phyloP scores from a whole-genome alignment of 2,329 filamentous ascomycete genomes.

The Cladosporium cucumerinum region DNA sequence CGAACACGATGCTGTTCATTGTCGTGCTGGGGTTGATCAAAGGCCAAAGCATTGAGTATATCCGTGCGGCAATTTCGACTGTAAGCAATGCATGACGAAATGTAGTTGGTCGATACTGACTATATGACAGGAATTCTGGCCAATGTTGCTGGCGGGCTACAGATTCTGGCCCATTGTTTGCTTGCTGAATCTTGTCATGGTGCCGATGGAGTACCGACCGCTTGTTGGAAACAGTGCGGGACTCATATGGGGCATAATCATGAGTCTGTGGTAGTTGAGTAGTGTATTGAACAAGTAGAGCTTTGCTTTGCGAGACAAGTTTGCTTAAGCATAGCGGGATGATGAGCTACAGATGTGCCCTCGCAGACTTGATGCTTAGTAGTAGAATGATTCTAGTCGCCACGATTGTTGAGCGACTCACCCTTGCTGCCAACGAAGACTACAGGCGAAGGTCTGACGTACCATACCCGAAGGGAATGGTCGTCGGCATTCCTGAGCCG shows the following conservation, averaged over 20 bases:
- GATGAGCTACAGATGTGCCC: neutral
- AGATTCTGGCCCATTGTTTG: conserved; percentile 71
- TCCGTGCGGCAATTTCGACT: conserved; percentile 8
- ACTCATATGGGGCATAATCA: conserved; percentile 4
- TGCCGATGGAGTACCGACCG: conserved; percentile 57
- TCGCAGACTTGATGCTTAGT: neutral
- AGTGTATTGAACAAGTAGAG: neutral
- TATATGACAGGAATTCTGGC: conserved; percentile 31
- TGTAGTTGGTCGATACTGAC: neutral
- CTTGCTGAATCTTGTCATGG: conserved; percentile 65
- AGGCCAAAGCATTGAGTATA: conserved; percentile 23
- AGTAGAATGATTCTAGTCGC: neutral
- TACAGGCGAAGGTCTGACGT: neutral
- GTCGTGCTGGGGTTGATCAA: conserved; percentile 57
- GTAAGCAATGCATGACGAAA: conserved; percentile 5
- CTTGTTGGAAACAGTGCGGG: conserved; percentile 9
- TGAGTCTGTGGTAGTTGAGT: conserved; percentile 7
- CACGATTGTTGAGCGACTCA: neutral
- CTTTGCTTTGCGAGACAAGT: too few relatives aligned
- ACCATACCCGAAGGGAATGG: neutral
- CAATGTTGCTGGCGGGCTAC: conserved; percentile 65
- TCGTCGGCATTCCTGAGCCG: neutral
- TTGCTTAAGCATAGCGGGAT: neutral
- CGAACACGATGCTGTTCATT: conserved; percentile 66
- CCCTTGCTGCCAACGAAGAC: neutral